phyloP scores from a whole-genome alignment of 2,329 filamentous ascomycete genomes.

The Trichophyton benhamiae region DNA sequence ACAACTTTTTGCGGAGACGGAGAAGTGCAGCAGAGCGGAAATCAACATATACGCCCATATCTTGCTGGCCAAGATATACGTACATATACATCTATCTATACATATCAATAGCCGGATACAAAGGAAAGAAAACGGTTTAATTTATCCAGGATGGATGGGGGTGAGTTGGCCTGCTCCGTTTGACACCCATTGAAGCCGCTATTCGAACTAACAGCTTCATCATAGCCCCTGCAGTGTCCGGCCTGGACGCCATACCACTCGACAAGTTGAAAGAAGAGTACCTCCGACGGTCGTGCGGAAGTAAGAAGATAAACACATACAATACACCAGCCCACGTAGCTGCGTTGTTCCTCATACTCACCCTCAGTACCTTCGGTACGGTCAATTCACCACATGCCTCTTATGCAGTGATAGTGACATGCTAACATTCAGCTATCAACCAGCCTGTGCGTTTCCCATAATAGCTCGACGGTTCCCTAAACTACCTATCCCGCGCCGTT shows the following conservation, averaged over 20 bases:
- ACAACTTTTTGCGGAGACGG: not conserved
- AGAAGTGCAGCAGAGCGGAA: not conserved
- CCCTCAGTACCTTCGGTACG: conserved; percentile 36
- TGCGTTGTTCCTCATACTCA: conserved; percentile 54
- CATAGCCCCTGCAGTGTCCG: not conserved
- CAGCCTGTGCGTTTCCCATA: conserved; percentile 51
- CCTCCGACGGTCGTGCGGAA: conserved; percentile 21
- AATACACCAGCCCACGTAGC: conserved; percentile 56
- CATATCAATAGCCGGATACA: not conserved
- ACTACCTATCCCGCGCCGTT: conserved; percentile 46
- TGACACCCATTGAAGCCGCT: not conserved
- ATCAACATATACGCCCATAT: no score
- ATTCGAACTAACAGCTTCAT: not conserved
- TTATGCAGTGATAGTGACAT: not conserved
- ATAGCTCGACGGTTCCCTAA: conserved; percentile 47
- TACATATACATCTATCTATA: not conserved
- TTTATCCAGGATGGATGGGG: not conserved
- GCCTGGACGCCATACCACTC: conserved; percentile 23
- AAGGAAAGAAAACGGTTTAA: not conserved
- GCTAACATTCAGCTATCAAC: not conserved
- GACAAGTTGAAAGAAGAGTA: conserved; percentile 25
- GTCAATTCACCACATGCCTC: not conserved
- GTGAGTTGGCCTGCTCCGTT: not conserved
- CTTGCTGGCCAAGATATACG: not conserved
- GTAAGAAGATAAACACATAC: conserved; percentile 37